These are phyloP conservation scores for Babesia gibsoni DNA, from an alignment of 169 alveolate genomes.

Conservation along the genomic window DNA sequence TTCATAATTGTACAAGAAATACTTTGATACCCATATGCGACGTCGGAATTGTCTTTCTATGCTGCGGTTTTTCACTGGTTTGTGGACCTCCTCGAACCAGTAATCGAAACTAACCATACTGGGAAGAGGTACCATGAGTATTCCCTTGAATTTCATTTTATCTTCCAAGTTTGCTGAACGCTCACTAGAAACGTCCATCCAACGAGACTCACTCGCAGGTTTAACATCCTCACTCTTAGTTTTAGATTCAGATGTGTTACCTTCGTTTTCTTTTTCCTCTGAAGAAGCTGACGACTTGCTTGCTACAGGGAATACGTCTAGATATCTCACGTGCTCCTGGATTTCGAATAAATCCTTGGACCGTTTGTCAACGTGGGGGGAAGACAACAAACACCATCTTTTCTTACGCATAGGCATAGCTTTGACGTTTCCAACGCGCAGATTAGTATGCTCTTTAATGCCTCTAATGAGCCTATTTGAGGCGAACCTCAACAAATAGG, in stretches of 20 bases:
- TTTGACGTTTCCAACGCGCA: slow-evolving; percentile 43
- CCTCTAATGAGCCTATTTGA: slow-evolving; percentile 32
- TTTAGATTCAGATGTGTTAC: too few species aligned
- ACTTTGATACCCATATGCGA: slow-evolving; percentile 57
- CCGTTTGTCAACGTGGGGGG: slow-evolving; percentile 61
- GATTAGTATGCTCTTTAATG: slow-evolving; percentile 35
- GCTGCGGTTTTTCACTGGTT: slow-evolving; percentile 36
- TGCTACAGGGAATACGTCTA: slow-evolving; percentile 57
- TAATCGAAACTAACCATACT: slow-evolving; percentile 56
- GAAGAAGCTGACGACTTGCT: too few species aligned
- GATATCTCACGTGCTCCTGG: slow-evolving; percentile 55
- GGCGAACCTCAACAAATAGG: slow-evolving; percentile 22
- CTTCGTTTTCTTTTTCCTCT: too few species aligned
- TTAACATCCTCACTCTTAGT: too few species aligned
- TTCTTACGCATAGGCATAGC: slow-evolving; percentile 57
- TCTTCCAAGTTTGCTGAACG: not conserved
- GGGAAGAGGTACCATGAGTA: slow-evolving; percentile 63
- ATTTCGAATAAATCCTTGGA: slow-evolving; percentile 63
- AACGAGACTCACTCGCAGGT: too few species aligned
- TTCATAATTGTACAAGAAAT: slow-evolving; percentile 51
- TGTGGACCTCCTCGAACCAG: slow-evolving; percentile 68
- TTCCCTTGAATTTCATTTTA: slow-evolving; percentile 30
- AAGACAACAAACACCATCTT: slow-evolving; percentile 55
- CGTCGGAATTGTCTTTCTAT: slow-evolving; percentile 33
- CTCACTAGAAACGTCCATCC: too few species aligned